Evolutionary conservation across 495 filamentous ascomycete species (phyloP).

Genomic region (Hyaloscypha finlandica): DNA sequence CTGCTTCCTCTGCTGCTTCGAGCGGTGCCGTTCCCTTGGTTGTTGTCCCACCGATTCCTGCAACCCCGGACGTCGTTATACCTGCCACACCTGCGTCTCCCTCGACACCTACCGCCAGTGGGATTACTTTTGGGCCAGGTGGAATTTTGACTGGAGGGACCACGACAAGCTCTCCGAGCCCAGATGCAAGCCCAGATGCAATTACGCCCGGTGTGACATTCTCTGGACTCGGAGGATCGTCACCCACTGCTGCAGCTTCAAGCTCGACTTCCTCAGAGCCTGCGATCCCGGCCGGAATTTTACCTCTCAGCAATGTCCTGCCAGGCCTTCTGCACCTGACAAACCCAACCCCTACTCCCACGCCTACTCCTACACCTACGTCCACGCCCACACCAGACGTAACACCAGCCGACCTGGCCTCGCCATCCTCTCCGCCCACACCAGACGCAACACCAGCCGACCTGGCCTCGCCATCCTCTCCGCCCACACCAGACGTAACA

Average conservation of each 20-base stretch:
- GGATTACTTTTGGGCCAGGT: constrained; percentile 30
- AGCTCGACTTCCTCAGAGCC: background rate
- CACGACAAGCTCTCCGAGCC: constrained; percentile 10
- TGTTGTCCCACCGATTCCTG: constrained; percentile 23
- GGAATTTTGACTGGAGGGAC: constrained; percentile 24
- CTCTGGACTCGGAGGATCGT: constrained; percentile 17
- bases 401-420: constrained; percentile 35
- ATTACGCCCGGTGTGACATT: constrained; percentile 16
- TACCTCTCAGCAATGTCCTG: background rate
- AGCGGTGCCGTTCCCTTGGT: constrained; percentile 23
- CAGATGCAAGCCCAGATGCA: background rate
- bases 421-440: constrained; percentile 16
- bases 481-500: constrained; percentile 11
- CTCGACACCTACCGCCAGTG: constrained; percentile 17
- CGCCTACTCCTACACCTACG: no score
- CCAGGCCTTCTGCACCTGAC: background rate
- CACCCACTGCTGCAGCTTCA: constrained; percentile 26
- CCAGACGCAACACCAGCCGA: constrained; percentile 32
- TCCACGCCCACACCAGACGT: background rate
- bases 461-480: constrained; percentile 26
- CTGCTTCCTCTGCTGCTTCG: constrained; percentile 18
- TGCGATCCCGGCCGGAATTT: background rate
- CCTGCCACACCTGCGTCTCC: background rate
- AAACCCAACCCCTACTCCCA: background rate
- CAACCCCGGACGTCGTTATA: constrained; percentile 17